Base-by-base conservation (phyloP, 2,329 filamentous ascomycete genomes). In the Tolypocladium sp. region DNA sequence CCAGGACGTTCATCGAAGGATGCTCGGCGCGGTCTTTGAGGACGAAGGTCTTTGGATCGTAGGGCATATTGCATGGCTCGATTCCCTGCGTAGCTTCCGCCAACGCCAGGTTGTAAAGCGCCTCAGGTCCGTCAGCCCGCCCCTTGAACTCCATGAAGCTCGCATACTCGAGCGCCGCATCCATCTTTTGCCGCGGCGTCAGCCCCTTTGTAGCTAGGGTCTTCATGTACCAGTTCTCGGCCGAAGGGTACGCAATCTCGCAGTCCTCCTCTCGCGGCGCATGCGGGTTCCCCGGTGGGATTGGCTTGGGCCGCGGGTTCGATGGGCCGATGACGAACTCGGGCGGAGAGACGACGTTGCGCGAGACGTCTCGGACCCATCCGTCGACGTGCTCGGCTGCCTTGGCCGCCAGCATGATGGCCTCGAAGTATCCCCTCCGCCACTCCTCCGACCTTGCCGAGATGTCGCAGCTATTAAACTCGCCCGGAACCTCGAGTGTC, bases 71-170 rank as follows among this genome's bases (percentile, higher is more conserved):
- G 42, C 60, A 65, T 73, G 73, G 66, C 42, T 80, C 76, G 2
- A 84, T 66, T 17, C 81, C 82, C 12, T 81, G 77, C 1, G 82
- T 81, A 1, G 91, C 90, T 61, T 95, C 86, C 63, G 90, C 85
- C 46, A 96, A 76, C 1, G 88, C 91, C 81, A 89, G 87, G 62
- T 80, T 79, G 71, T 91, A 92, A 76, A 92, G 86, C 62, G 88
- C 84, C 58, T 85, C 80, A 0, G 91, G 87, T 0, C 83, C 86
- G 4, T 85, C 83, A 2, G 80, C 74, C 33, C 85, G 71, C 1
- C 83, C 79, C 74, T 92, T 93, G 74, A 85, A 93, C 64, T 92
- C 89, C 44, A 96, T 79, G 83, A 90, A 97, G 58, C 90, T 88
- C 2, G 89, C 93, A 70, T 92, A 96, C 1, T 87, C 88, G 49